phyloP scores from a whole-genome alignment of 1,139 yeast species.

The Pneumocystis oryctolagi region DNA sequence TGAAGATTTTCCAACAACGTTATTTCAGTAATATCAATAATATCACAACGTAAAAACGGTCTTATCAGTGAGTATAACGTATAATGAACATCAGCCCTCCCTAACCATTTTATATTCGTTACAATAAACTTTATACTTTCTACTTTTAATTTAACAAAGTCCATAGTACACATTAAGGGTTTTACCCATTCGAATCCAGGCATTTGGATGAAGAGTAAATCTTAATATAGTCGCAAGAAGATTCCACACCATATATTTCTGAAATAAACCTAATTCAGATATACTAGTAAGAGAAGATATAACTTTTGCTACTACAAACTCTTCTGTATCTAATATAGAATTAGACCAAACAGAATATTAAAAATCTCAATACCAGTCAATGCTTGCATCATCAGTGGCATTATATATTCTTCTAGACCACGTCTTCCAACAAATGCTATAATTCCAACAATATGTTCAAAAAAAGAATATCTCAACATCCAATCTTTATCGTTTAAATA shows the following conservation, averaged over 20 bases:
- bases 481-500: conserved; percentile 70
- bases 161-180: background rate
- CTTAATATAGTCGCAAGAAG: conserved; percentile 35
- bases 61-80: conserved; percentile 69
- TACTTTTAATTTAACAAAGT: conserved; percentile 18
- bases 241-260: conserved; percentile 37
- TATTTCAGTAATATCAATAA: conserved; percentile 50
- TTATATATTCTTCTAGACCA: conserved; percentile 71
- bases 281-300: conserved; percentile 49
- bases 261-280: conserved; percentile 40
- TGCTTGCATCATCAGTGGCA: conserved; percentile 73
- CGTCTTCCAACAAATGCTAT: conserved; percentile 70
- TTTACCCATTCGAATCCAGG: conserved; percentile 48
- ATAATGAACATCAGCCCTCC: conserved; percentile 70
- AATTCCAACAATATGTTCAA: conserved; percentile 60
- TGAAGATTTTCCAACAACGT: conserved; percentile 9
- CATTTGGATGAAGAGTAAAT: conserved; percentile 68
- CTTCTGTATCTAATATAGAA: conserved; percentile 41
- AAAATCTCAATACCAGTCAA: conserved; percentile 32
- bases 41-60: conserved; percentile 62
- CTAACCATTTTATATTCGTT: conserved; percentile 45
- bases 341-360: background rate
- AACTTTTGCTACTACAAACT: conserved; percentile 63
- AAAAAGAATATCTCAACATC: conserved; percentile 52
- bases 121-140: conserved; percentile 48